Evolutionary conservation across 2,329 filamentous ascomycete species (phyloP).

Genomic region (Exutisphaerella laricina): DNA sequence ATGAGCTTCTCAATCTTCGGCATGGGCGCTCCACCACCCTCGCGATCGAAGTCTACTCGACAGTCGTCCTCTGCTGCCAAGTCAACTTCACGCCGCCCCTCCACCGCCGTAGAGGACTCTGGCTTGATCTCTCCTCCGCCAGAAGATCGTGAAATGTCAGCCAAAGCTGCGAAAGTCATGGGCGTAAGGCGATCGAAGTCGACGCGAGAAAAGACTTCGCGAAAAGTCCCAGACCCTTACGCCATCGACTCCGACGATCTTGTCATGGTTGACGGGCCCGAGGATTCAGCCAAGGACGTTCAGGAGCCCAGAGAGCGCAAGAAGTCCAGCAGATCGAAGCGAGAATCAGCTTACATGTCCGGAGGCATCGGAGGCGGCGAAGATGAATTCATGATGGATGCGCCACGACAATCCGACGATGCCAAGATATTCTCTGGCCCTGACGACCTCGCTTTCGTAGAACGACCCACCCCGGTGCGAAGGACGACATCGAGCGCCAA

Average conservation of each 20-base stretch:
- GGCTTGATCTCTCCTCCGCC: constrained; percentile 68
- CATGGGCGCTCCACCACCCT: constrained; percentile 47
- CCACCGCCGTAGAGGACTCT: constrained; percentile 51
- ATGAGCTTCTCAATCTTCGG: constrained; percentile 59
- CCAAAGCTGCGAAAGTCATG: constrained; percentile 76
- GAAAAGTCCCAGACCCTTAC: constrained; percentile 52
- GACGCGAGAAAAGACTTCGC: constrained; percentile 48
- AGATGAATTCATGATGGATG: constrained; percentile 40
- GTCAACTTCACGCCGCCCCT: constrained; percentile 54
- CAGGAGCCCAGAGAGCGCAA: constrained; percentile 28
- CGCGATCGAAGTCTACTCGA: constrained; percentile 60
- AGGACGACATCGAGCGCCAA: constrained; percentile 57
- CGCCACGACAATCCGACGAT: constrained; percentile 36
- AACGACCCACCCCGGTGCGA: constrained; percentile 49
- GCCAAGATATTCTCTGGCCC: constrained; percentile 43
- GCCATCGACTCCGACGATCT: constrained; percentile 55
- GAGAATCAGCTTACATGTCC: constrained; percentile 36
- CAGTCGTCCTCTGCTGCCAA: constrained; percentile 42
- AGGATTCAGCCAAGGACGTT: constrained; percentile 35
- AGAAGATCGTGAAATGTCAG: constrained; percentile 56
- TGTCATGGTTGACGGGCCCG: constrained; percentile 50
- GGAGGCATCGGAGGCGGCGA: constrained; percentile 36
- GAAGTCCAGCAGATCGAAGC: constrained; percentile 40
- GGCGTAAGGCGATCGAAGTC: constrained; percentile 47
- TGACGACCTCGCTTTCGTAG: constrained; percentile 49